Conservation (phyloP, 495 filamentous ascomycete species). For the Aspergillus conjunctus region DNA sequence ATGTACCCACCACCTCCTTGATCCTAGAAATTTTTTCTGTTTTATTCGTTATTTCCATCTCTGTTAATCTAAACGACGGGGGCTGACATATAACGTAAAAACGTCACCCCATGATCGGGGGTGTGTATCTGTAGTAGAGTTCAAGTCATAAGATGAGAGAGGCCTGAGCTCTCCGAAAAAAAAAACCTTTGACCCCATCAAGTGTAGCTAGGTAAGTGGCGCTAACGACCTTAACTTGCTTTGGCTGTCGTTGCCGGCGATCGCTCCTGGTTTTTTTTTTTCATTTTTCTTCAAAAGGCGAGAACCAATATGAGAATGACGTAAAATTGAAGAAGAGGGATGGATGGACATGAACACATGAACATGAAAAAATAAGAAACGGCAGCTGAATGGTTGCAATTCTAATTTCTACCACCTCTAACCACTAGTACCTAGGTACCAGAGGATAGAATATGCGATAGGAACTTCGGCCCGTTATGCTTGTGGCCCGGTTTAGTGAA, state of each 20-base stretch:
- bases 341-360: no score
- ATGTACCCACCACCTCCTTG: neutral
- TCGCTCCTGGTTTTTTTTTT: neutral
- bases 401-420: no score
- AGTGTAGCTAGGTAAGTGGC: neutral
- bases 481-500: conserved; percentile 8
- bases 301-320: no score
- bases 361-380: no score
- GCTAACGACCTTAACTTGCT: neutral
- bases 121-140: neutral
- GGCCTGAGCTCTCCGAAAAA: neutral
- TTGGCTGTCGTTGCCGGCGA: neutral
- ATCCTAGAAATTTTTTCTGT: neutral
- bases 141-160: conserved; percentile 6
- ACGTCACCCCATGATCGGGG: neutral
- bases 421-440: neutral
- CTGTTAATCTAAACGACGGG: conserved; percentile 3
- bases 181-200: neutral
- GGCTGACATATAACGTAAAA: conserved; percentile 3
- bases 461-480: conserved; percentile 17
- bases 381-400: no score
- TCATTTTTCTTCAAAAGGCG: neutral
- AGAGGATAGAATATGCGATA: neutral
- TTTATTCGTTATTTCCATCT: conserved; percentile 1
- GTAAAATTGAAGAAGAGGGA: no score